Base-by-base conservation (phyloP, 371 early-diverging fungal genomes). In the Coemansia sp. region DNA sequence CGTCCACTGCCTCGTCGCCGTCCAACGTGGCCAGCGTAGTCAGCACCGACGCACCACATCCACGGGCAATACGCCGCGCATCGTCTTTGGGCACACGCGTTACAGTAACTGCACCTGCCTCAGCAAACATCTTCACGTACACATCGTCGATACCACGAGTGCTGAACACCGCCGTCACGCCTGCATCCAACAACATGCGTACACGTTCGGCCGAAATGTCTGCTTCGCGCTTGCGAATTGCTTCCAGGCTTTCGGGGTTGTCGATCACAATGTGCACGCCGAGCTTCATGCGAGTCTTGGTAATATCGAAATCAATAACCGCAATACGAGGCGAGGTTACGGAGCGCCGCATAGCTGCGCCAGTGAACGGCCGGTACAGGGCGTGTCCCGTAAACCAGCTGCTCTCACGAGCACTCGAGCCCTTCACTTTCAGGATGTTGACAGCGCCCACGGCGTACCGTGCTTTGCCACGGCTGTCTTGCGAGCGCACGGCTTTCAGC, bases 81-180 rank as follows among this genome's bases (percentile, higher is more conserved):
- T 99, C 99, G 45, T 98, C 99, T 87, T 95, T 95, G 82, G 92
- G 91, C 71, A 95, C 94, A 60, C 99, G 91, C 63, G 98, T 93
- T 6, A 99, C 96, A 10, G 98, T 97, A 75, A 92, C 87, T n/a
- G 90, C 89, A 22, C 84, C 86, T 51, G 93, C 94, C 80, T 99
- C 99, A 57, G 97, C 94, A 77, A 99, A 95, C 67, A 93, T 82
- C 87, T 99, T 99, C 67, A 96, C 85, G 82, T 98, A 99, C 77
- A 97, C 83, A 77, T 99, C 99, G 82, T 99, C 99, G 78, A 99
- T 98, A 62, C 99, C 99, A 83, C 98, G 98, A 53, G 99, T 99
- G 31, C 98, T 98, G 64, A 99, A 82, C 55, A 99, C 90, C 34
- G 99, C 99, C 73, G 97, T 99, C 64, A 98, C 99, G 26, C 99